Conservation (phyloP, 177 flowering plant species). For the Vitis hybrid region DNA sequence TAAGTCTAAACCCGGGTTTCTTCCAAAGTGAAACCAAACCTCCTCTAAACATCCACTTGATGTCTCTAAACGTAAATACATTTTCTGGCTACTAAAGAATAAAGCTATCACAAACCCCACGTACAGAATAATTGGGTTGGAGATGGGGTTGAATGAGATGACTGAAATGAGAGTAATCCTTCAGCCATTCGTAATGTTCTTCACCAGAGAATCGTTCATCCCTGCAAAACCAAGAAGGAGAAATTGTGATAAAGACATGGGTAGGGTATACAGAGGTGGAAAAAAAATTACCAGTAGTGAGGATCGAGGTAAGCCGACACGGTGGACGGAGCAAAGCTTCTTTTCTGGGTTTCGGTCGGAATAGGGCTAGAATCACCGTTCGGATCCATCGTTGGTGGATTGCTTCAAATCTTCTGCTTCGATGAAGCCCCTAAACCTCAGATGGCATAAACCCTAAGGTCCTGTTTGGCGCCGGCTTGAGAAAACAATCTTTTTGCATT, state of each 20-base stretch:
- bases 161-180: conserved; percentile 87
- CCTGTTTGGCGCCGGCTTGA: no score
- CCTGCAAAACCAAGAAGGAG: conserved; percentile 38
- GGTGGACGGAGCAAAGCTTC: conserved; percentile 36
- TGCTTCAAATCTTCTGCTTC: background rate
- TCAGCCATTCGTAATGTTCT: conserved; percentile 94
- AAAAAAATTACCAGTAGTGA: conserved; percentile 54
- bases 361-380: conserved; percentile 7
- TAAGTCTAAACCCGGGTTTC: no score
- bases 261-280: background rate
- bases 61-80: background rate
- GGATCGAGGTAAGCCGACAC: conserved; percentile 64
- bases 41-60: background rate
- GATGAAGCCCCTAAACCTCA: background rate
- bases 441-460: background rate
- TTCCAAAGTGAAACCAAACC: no score
- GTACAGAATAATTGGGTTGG: conserved; percentile 49
- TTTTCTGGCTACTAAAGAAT: no score
- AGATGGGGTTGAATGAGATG: conserved; percentile 66
- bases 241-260: background rate
- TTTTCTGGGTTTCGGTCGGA: conserved; percentile 6
- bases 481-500: no score
- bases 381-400: background rate
- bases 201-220: conserved; percentile 69
- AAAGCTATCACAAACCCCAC: no score